Evolutionary conservation across 768 basidiomycete genomes (phyloP), one percentile per base, ranked within the genome.

Genomic region (Naematelia aurantialba): DNA sequence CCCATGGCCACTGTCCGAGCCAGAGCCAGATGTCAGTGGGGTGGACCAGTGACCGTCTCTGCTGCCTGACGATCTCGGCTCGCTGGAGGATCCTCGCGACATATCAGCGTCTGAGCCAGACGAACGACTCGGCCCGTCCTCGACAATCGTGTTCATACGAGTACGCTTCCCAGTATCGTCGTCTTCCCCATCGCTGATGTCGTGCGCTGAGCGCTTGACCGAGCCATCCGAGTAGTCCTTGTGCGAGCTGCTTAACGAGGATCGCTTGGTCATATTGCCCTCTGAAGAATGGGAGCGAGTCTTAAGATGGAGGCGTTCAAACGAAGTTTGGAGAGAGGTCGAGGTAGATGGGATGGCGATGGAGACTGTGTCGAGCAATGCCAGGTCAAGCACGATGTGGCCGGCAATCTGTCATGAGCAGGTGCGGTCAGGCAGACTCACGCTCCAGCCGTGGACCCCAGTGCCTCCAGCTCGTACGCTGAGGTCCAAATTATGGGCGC

Each of bases 391-490:
- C 69, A 94, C 85, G 57, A 94, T 80, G 68, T 93, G 87, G 34
- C 92, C 92, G 14, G 85, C 85, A 55, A 93, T 83, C 72, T 73
- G 52, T 14, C 14, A 58, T 56, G 27, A 45, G 39, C 25, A 54
- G 17, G 27, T 12, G 19, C n/a, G 1, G 47, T 42, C 13, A 17
- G 11, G 21, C 1, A 45, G 42, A 73, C 72, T 54, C 48, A 48
- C 89, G 84, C 66, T 68, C 88, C 90, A 91, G 1, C 90, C 91
- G 10, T 87, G 89, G 1, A 89, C 92, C 4, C 91, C 92, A 71
- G 88, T 92, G 0, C 92, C 92, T 24, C 92, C 92, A 1, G 89
- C 88, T 73, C 90, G 91, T 67, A 91, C 82, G 8, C 89, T 91
- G 4, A 87, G 83, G 10, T 87, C 85, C 2, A 93, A 79, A 0